Percentiles rank a stretch among this genome's conserved stretches.
Evolutionary conservation across 169 alveolate genomes (phyloP).

Genomic region (Blepharisma undulans): DNA sequence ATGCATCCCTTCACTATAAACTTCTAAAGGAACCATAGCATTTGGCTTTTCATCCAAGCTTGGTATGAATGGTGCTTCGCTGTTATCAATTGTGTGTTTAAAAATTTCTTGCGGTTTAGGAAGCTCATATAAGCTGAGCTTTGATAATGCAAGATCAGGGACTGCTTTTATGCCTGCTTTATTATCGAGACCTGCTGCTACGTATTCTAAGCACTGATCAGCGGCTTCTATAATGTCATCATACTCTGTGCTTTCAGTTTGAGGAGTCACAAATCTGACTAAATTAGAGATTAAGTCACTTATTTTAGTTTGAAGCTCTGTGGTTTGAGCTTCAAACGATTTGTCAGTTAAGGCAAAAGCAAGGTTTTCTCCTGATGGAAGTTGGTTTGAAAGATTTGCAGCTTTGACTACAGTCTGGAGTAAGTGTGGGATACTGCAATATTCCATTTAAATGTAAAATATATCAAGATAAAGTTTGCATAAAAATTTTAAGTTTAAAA

Average conservation of each 20-base stretch:
- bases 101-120: slow-evolving; percentile 11
- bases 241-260: slow-evolving; percentile 10
- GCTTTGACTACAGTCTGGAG: neutral
- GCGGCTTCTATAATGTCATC: slow-evolving; percentile 16
- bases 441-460: neutral
- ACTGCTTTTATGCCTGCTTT: neutral
- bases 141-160: neutral
- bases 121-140: neutral
- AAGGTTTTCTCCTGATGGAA: neutral
- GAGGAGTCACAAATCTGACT: slow-evolving; percentile 18
- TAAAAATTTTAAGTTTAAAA: too few species aligned
- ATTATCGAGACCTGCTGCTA: neutral
- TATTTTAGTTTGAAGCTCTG: neutral
- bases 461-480: too few species aligned
- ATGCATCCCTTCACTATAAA: slow-evolving; percentile 42
- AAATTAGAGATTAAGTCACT: neutral
- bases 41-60: neutral
- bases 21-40: slow-evolving; percentile 34
- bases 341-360: slow-evolving; percentile 9
- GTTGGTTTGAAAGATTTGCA: neutral
- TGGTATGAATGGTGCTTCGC: slow-evolving; percentile 44
- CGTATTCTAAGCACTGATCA: slow-evolving; percentile 36
- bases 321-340: neutral
- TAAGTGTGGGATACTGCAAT: neutral
- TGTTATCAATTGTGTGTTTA: neutral